Conservation (phyloP, 345 rosid genomes). For the Citrus medica region DNA sequence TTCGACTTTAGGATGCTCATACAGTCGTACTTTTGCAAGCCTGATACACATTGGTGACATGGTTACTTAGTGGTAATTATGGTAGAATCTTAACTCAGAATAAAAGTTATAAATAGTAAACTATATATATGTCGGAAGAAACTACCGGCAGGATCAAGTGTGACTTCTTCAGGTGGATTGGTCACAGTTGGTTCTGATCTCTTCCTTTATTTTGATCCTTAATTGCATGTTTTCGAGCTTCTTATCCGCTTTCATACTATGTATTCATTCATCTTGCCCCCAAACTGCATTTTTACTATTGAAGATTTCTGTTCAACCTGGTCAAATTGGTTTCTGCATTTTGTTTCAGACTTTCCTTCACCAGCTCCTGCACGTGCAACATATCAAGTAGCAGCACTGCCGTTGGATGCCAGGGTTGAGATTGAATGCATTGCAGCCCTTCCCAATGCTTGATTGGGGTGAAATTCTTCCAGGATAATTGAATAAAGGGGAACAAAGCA, state of each 20-base stretch:
- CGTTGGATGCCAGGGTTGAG: slow-evolving; percentile 81
- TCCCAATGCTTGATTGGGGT: neutral
- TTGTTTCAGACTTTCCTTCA: slow-evolving; percentile 70
- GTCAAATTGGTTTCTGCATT: neutral
- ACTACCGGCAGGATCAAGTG: neutral
- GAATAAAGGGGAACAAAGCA: neutral
- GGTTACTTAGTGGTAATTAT: neutral
- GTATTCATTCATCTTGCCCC: neutral
- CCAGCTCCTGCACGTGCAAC: slow-evolving; percentile 90
- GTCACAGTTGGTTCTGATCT: neutral
- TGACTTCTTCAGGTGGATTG: neutral
- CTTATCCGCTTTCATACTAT: neutral
- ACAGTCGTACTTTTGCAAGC: neutral
- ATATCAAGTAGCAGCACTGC: slow-evolving; percentile 93
- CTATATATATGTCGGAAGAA: neutral
- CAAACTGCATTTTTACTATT: neutral
- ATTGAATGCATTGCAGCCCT: slow-evolving; percentile 91
- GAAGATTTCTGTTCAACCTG: neutral
- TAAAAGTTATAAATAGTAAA: neutral
- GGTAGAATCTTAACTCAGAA: neutral
- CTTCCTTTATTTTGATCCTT: too few species aligned
- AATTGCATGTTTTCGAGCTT: neutral
- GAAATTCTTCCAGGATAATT: neutral
- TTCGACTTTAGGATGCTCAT: neutral
- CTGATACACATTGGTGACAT: neutral